Percentiles rank a stretch among this genome's conserved stretches.
Conservation (phyloP, 2,329 filamentous ascomycete genomes). For the Diplodia sapinea region DNA sequence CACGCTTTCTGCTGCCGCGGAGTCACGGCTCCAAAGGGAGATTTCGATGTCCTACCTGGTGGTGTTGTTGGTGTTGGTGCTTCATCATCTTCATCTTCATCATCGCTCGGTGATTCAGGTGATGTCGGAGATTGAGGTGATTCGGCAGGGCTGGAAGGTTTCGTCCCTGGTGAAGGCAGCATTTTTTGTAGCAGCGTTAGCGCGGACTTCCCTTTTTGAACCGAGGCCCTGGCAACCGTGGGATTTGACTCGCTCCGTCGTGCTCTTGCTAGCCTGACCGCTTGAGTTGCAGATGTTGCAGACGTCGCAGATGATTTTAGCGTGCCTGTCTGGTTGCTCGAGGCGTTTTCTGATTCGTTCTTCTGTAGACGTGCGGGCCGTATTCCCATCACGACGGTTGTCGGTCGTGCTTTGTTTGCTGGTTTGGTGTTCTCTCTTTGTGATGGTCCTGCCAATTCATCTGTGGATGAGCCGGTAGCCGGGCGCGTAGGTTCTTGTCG, state of each 20-base stretch:
- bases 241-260: slow-evolving; percentile 1
- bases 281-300: slow-evolving; percentile 6
- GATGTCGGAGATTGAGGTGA: slow-evolving; percentile 4
- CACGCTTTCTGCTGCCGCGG: slow-evolving; percentile 47
- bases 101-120: background rate
- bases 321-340: background rate
- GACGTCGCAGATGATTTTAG: background rate
- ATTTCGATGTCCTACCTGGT: slow-evolving; percentile 27
- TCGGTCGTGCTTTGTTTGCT: background rate
- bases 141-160: slow-evolving; percentile 30
- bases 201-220: slow-evolving; percentile 24
- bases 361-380: background rate
- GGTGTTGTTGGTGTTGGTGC: slow-evolving; percentile 18
- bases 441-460: slow-evolving; percentile 4
- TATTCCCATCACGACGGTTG: background rate
- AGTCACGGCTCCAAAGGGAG: slow-evolving; percentile 42
- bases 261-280: slow-evolving; percentile 14
- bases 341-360: background rate
- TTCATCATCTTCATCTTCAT: slow-evolving; percentile 12
- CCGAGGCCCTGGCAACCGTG: background rate
- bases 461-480: background rate
- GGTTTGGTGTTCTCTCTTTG: background rate
- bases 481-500: background rate
- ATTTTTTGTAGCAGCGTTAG: slow-evolving; percentile 38
- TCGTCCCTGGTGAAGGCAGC: slow-evolving; percentile 38